These are phyloP conservation scores for Pleurotus sapidus DNA, from an alignment of 768 basidiomycete genomes.

Conservation along the genomic window DNA sequence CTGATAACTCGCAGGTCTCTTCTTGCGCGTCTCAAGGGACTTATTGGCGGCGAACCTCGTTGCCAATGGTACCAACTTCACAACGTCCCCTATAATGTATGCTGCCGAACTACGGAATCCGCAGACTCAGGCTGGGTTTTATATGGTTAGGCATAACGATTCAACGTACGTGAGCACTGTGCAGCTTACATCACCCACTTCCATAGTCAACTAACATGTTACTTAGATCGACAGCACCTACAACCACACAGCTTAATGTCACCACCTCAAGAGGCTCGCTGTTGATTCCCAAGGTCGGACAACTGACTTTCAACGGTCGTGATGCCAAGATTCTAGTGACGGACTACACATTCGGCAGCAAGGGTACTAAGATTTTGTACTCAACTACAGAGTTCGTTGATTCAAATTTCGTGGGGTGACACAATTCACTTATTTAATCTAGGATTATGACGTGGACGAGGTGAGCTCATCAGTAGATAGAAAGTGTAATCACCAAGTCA, in stretches of 20 bases:
- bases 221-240: constrained; percentile 39
- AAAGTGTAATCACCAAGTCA: too few relatives aligned
- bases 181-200: neutral
- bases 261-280: constrained; percentile 38
- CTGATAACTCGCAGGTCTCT: constrained; percentile 32
- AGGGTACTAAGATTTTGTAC: constrained; percentile 34
- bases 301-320: constrained; percentile 39
- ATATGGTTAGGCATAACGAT: constrained; percentile 43
- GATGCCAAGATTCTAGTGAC: constrained; percentile 51
- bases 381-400: constrained; percentile 41
- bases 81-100: constrained; percentile 39
- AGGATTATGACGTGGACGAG: constrained; percentile 58
- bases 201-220: neutral
- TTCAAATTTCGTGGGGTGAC: neutral
- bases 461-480: constrained; percentile 22
- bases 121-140: constrained; percentile 42
- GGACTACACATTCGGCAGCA: constrained; percentile 41
- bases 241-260: constrained; percentile 39
- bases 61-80: constrained; percentile 49
- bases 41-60: constrained; percentile 40
- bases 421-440: neutral
- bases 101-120: constrained; percentile 46
- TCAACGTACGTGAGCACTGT: constrained; percentile 29
- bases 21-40: constrained; percentile 50
- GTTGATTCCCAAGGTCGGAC: constrained; percentile 34